Evolutionary conservation across 2,329 filamentous ascomycete species (phyloP), one percentile per base, ranked within the genome.

Genomic region (Cryphonectria naterciae): DNA sequence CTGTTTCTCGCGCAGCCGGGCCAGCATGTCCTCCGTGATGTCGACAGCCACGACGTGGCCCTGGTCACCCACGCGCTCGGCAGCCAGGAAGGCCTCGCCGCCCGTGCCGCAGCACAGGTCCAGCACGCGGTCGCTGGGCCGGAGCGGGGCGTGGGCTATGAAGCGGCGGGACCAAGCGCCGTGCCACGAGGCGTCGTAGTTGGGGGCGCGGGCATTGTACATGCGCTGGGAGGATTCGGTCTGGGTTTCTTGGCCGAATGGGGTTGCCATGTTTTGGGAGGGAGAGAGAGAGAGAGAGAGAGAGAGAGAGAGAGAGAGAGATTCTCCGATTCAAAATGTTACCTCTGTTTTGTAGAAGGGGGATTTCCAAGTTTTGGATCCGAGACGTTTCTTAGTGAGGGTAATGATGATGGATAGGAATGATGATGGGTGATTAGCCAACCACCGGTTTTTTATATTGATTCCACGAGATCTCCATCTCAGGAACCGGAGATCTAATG

Each of bases 61-160:
- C 2, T 72, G 58, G 1, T 75, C 73, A 13, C 77, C 77, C 13
- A 79, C 74, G 4, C 41, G 54, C 2, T 76, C 74, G 1, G 77
- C 78, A n/a, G 78, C 77, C 22, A 77, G 73, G 66, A 78, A 76
- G 10, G 75, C 74, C 28, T 80, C 79, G 3, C 80, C 73, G 6
- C 78, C 79, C 15, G 79, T 81, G n/a, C 80, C 80, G 70, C 79
- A 81, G 41, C 76, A 78, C n/a, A 80, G 76, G 43, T 75, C 73
- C 4, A 81, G 77, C 35, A 80, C 71, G 32, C 70, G 74, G 54
- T 80, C 71, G n/a, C 78, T 76, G 0, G 74, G 63, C 19, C 71
- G 68, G 22, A 79, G 60, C 7, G 75, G 71, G 3, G 75, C 74
- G 17, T 78, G 39, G 8, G 73, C 69, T 71, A 79, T 76, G 70